Evolutionary conservation across 192 early-diverging fungal species (phyloP).

Genomic region (Anaeromyces robustus): DNA sequence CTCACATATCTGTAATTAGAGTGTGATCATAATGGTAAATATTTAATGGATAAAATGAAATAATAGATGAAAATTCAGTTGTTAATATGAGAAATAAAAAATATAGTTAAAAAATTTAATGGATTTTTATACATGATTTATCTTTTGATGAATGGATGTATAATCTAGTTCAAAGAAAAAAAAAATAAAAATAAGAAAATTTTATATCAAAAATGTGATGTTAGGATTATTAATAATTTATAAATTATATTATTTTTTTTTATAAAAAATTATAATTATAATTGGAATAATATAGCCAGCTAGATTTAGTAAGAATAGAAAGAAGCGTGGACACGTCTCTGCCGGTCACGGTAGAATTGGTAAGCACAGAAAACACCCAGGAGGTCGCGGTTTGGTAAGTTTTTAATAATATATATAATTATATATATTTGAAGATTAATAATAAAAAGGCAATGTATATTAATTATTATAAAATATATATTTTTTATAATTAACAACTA

Average conservation of each 20-base stretch:
- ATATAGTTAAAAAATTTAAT: no score
- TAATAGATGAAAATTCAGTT: no score
- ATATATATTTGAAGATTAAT: background rate
- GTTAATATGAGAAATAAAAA: no score
- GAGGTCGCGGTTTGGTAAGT: constrained; percentile 82
- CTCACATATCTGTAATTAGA: background rate
- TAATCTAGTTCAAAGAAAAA: no score
- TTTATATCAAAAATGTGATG: no score
- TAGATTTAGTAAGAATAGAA: constrained; percentile 73
- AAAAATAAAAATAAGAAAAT: no score
- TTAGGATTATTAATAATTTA: no score
- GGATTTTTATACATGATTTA: no score
- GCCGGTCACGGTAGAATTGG: constrained; percentile 99
- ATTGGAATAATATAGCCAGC: constrained; percentile 38
- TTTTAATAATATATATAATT: background rate
- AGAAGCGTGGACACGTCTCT: constrained; percentile 98
- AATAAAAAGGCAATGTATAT: background rate
- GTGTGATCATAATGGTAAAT: background rate
- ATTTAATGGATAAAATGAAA: background rate
- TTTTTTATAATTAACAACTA: background rate
- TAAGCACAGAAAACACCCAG: constrained; percentile 99
- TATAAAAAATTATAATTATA: background rate
- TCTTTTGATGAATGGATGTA: no score
- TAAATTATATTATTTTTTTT: no score
- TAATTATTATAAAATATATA: background rate